These are phyloP conservation scores for Colletotrichum falcatum DNA, from an alignment of 2,329 filamentous ascomycete genomes.

Conservation along the genomic window DNA sequence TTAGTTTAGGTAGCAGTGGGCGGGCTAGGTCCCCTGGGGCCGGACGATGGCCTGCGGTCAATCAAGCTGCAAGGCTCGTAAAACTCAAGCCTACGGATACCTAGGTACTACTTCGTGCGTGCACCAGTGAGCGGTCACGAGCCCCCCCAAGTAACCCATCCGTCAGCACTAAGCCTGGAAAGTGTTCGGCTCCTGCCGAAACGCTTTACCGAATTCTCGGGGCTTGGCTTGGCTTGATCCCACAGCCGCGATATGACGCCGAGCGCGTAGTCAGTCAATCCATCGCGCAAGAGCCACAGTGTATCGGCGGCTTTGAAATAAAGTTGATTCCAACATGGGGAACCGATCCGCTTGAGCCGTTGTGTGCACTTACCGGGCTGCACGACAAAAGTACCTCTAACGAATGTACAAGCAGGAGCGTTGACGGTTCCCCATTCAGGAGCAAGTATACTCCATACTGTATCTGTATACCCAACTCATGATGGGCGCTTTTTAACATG, in stretches of 20 bases:
- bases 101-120: not conserved
- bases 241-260: not conserved
- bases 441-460: too few relatives aligned
- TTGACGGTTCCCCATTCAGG: not conserved
- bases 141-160: not conserved
- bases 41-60: not conserved
- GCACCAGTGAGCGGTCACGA: not conserved
- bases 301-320: constrained; percentile 18
- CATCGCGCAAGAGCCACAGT: not conserved
- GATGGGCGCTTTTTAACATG: not conserved
- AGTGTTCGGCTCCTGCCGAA: constrained; percentile 29
- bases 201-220: constrained; percentile 10
- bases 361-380: constrained; percentile 6
- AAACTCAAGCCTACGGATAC: not conserved
- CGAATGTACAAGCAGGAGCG: not conserved
- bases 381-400: constrained; percentile 6
- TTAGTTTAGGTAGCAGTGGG: not conserved
- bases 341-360: not conserved
- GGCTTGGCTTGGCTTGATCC: not conserved
- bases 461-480: not conserved
- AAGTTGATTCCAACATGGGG: not conserved
- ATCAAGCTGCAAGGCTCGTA: constrained; percentile 12
- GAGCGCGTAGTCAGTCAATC: not conserved
- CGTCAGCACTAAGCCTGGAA: constrained; percentile 13
- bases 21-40: too few relatives aligned